These are phyloP conservation scores for Ochetophila trinervis DNA, from an alignment of 306 rosid genomes.

Conservation along the genomic window DNA sequence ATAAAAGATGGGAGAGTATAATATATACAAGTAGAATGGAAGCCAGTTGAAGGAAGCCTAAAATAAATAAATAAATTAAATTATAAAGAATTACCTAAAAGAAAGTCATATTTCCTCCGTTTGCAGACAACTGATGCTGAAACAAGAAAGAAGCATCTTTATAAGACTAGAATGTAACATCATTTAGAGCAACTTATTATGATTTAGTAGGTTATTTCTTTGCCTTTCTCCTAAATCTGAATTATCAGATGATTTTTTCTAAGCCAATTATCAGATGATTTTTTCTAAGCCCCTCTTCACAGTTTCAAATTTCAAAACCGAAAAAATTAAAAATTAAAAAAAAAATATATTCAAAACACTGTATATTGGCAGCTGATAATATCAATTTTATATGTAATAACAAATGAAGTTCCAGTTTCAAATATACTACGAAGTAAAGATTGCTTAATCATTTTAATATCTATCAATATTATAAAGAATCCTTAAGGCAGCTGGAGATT, in stretches of 20 bases:
- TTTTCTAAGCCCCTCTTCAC: background rate
- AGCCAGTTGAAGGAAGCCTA: conserved; percentile 9
- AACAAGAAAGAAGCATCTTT: conserved; percentile 29
- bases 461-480: background rate
- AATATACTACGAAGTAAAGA: background rate
- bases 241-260: background rate
- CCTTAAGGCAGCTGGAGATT: background rate
- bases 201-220: background rate
- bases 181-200: background rate
- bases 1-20: background rate
- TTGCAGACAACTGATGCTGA: conserved; percentile 75
- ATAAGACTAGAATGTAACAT: conserved; percentile 17
- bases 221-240: background rate
- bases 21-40: conserved; percentile 1
- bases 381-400: background rate
- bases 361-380: no score
- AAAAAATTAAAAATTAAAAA: background rate
- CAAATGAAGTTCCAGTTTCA: background rate
- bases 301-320: background rate
- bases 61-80: conserved; percentile 12
- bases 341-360: no score
- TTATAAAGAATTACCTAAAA: conserved; percentile 47
- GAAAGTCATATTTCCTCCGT: conserved; percentile 76
- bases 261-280: background rate
- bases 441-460: background rate